phyloP scores from a whole-genome alignment of 495 filamentous ascomycete genomes.

The Neurospora hispaniola region DNA sequence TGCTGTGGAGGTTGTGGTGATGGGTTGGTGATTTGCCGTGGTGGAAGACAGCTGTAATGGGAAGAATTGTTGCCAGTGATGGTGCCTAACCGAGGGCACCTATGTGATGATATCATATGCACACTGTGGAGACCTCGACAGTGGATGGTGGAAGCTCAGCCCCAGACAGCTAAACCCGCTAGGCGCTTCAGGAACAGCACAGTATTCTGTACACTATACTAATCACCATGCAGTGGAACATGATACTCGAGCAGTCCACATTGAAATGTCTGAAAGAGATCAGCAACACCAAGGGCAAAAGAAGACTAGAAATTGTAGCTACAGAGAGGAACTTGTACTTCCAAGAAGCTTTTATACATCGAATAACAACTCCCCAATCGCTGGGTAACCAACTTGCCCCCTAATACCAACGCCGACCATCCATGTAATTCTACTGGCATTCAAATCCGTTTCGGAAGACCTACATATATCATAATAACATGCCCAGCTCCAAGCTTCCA shows the following conservation, averaged over 20 bases:
- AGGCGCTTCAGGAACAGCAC: not conserved
- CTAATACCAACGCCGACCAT: not conserved
- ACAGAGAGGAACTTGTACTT: not conserved
- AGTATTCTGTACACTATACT: not conserved
- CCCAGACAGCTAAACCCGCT: not conserved
- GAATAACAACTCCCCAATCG: not conserved
- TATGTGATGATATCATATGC: not conserved
- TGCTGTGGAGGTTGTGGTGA: not conserved
- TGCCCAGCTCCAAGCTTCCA: not conserved
- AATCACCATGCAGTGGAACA: not conserved
- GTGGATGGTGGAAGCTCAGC: not conserved
- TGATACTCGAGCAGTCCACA: not conserved
- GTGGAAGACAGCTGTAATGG: not conserved
- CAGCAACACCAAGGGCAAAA: not conserved
- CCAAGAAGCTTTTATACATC: not conserved
- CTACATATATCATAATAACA: not conserved
- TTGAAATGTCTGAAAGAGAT: not conserved
- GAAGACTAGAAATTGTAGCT: not conserved
- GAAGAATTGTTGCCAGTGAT: not conserved
- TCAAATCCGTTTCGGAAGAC: not conserved
- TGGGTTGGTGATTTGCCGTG: not conserved
- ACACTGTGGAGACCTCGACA: not conserved
- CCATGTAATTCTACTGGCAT: not conserved
- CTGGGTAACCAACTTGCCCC: not conserved
- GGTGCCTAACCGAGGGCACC: not conserved